These are phyloP conservation scores for Apiospora rasikravindrae DNA, from an alignment of 2,329 filamentous ascomycete genomes.

Conservation along the genomic window DNA sequence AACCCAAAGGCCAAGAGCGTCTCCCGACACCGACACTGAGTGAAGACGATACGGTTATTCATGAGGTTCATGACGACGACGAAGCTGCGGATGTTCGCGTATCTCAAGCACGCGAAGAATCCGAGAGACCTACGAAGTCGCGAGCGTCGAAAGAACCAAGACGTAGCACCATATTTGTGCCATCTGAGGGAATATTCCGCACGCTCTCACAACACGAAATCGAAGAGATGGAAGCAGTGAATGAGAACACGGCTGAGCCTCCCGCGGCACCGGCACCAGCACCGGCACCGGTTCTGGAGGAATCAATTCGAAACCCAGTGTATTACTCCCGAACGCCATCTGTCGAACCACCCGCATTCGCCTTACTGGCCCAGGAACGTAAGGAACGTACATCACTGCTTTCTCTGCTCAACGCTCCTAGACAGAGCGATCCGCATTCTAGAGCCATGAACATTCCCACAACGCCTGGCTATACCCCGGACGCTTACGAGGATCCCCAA, in stretches of 20 bases:
- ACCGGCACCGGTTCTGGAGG: constrained; percentile 28
- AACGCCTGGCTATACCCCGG: constrained; percentile 41
- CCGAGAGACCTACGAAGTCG: constrained; percentile 38
- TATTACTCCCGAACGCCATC: constrained; percentile 65
- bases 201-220: constrained; percentile 62
- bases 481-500: constrained; percentile 32
- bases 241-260: constrained; percentile 37
- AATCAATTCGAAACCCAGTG: constrained; percentile 23
- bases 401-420: constrained; percentile 64
- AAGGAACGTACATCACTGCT: constrained; percentile 63
- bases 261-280: constrained; percentile 31
- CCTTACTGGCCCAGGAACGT: constrained; percentile 45
- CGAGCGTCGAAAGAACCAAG: constrained; percentile 45
- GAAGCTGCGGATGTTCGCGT: constrained; percentile 24
- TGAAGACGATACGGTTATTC: constrained; percentile 26
- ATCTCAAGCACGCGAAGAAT: not conserved
- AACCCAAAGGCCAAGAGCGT: constrained; percentile 29
- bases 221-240: constrained; percentile 45
- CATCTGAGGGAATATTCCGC: constrained; percentile 67
- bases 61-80: constrained; percentile 25
- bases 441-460: constrained; percentile 47
- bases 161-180: constrained; percentile 62
- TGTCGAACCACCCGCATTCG: constrained; percentile 65
- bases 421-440: constrained; percentile 44
- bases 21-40: constrained; percentile 41